Base-by-base conservation (phyloP, 805 yeast species). In the Candida cerambycidarum region DNA sequence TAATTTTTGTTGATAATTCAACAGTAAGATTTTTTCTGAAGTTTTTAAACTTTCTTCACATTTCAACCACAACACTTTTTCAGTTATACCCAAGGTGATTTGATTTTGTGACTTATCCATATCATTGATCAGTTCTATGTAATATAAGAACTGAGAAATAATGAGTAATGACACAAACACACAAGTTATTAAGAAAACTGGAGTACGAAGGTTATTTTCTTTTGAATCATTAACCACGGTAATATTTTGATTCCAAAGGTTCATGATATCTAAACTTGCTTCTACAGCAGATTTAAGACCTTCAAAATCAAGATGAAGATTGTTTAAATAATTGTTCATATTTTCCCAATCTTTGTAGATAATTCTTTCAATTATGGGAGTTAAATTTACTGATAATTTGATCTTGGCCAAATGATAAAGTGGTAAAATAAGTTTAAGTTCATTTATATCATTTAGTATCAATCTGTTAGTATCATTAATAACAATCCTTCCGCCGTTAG, bases 191-290 rank as follows among this genome's bases (percentile, higher is more conserved):
- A 85, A 82, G 58, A 83, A 84, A 19, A 84, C 84, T 1, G 93
- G 93, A 0, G 92, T 83, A 49, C 89, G 68, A 24, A 83, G 73
- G 1, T 87, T 79, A 0, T 85, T 79, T 56, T 79, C 77, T 48
- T 79, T 82, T 0, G 85, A 81, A 57, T 83, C 84, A 40, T 77
- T 76, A 21, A 75, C 76, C 38, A 80, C 77, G 2, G 83, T 75
- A n/a, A 83, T 80, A 38, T 83, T 79, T 48, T 80, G 84, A 37
- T 79, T 78, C 95, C 93, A 85, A 31, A 84, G 63, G 45, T 80
- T 76, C 42, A 85, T 67, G 21, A 84, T 76, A 46, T 75, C 81
- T 33, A 82, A 55, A 1, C 83, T 76, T 51, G 78, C 75, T 32
- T 70, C 71, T 2, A 82, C 71, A 8, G 85, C 77, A 54, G 83